Percentiles rank a stretch among this genome's conserved stretches.
These are phyloP conservation scores for Santalum album DNA, from an alignment of 164 flowering plant species.

Conservation along the genomic window DNA sequence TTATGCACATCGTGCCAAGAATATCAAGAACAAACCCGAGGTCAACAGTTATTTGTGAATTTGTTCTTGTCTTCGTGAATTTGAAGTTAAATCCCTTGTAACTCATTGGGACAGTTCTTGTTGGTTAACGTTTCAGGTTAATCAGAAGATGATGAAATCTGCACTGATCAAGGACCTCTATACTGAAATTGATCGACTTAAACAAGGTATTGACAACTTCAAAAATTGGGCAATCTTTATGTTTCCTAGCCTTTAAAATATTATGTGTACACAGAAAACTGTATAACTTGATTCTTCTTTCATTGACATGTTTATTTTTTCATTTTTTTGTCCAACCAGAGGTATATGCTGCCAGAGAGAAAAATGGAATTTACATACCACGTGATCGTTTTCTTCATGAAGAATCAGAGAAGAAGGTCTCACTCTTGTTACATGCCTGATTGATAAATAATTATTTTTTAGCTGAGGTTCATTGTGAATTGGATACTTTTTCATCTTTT, in stretches of 20 bases:
- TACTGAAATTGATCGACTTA: conserved; percentile 86
- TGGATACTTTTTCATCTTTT: not conserved
- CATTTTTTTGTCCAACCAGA: conserved; percentile 30
- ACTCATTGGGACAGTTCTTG: conserved; percentile 8
- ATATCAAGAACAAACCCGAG: conserved; percentile 96
- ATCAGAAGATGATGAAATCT: conserved; percentile 99
- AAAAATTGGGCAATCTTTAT: no score
- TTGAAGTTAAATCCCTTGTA: not conserved
- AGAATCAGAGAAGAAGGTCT: conserved; percentile 83
- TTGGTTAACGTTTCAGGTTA: conserved; percentile 46
- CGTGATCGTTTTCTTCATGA: conserved; percentile 69
- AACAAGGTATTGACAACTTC: conserved; percentile 81
- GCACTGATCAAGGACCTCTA: conserved; percentile 93
- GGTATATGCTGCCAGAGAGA: conserved; percentile 81
- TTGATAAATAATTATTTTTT: no score
- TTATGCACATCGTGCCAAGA: conserved; percentile 74
- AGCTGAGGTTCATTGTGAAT: no score
- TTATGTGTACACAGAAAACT: no score
- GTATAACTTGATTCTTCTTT: no score
- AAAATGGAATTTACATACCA: conserved; percentile 74
- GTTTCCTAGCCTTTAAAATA: no score
- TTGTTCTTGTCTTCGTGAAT: not conserved
- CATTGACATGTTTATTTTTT: no score
- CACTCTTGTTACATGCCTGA: no score
- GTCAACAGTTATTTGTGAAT: conserved; percentile 23